Evolutionary conservation across 257 asterid genomes (phyloP).

Genomic region (Pogostemon cablin): DNA sequence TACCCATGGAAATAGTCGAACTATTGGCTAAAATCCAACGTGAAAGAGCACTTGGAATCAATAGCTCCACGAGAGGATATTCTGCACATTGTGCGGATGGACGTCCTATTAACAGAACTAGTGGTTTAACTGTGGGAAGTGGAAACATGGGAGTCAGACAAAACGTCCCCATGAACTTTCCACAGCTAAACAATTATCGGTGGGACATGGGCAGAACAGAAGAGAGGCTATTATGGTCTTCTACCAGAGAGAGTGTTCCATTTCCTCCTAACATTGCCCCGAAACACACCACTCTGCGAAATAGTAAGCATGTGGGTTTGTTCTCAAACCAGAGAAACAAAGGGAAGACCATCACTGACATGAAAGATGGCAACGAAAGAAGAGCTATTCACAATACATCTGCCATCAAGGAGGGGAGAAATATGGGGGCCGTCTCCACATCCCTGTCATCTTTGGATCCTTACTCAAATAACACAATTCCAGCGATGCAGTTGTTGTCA

Average conservation of each 20-base stretch:
- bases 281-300: constrained; percentile 36
- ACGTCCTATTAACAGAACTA: constrained; percentile 34
- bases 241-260: constrained; percentile 35
- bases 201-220: constrained; percentile 31
- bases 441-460: constrained; percentile 48
- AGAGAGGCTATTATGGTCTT: constrained; percentile 39
- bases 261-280: constrained; percentile 40
- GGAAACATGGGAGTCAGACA: constrained; percentile 35
- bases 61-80: constrained; percentile 31
- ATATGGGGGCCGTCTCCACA: constrained; percentile 29
- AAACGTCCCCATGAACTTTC: constrained; percentile 20
- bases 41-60: constrained; percentile 54
- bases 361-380: constrained; percentile 39
- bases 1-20: constrained; percentile 89
- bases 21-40: constrained; percentile 68
- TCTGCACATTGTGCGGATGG: constrained; percentile 37
- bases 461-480: constrained; percentile 66
- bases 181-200: constrained; percentile 37
- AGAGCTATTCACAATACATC: constrained; percentile 22
- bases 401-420: constrained; percentile 32
- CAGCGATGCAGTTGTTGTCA: constrained; percentile 79
- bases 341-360: constrained; percentile 40
- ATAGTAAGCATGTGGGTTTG: constrained; percentile 22
- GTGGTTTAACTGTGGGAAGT: constrained; percentile 25
- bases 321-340: constrained; percentile 35